Conservation (phyloP, 2,329 filamentous ascomycete genomes). For the Diaporthe amygdali region DNA sequence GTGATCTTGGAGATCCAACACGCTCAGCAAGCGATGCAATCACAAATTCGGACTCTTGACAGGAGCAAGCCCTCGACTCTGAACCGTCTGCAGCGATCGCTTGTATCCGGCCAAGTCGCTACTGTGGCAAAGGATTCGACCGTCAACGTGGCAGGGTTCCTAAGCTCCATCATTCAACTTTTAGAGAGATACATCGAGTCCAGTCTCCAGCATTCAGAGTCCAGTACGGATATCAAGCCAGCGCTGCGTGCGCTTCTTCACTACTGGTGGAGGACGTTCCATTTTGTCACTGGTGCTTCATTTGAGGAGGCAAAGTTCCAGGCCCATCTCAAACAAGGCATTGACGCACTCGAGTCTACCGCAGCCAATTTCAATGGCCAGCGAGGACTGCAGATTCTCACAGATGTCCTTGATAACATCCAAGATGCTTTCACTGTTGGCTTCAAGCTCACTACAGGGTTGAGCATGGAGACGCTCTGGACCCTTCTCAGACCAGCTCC, state of each 20-base stretch:
- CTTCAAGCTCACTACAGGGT: conserved; percentile 75
- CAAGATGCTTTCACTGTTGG: conserved; percentile 67
- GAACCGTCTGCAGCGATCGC: conserved; percentile 66
- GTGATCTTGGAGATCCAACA: conserved; percentile 49
- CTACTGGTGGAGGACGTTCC: conserved; percentile 61
- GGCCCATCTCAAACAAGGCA: conserved; percentile 62
- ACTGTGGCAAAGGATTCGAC: conserved; percentile 67
- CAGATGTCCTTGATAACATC: conserved; percentile 46
- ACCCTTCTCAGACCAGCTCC: conserved; percentile 69
- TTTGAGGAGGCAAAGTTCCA: conserved; percentile 71
- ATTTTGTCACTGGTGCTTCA: conserved; percentile 45
- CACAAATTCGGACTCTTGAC: conserved; percentile 47
- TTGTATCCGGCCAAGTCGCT: conserved; percentile 58
- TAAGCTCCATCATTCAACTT: conserved; percentile 47
- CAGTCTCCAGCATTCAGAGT: conserved; percentile 26
- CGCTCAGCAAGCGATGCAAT: conserved; percentile 47
- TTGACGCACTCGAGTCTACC: conserved; percentile 45
- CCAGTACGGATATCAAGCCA: conserved; percentile 35
- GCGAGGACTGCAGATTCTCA: conserved; percentile 44
- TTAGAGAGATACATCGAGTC: conserved; percentile 49
- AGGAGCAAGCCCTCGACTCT: conserved; percentile 57
- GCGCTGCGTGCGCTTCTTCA: conserved; percentile 49
- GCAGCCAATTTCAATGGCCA: conserved; percentile 31
- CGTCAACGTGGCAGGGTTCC: conserved; percentile 56
- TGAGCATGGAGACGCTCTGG: conserved; percentile 85